Base-by-base conservation (phyloP, 345 rosid genomes). In the Eucalyptus paniculata region DNA sequence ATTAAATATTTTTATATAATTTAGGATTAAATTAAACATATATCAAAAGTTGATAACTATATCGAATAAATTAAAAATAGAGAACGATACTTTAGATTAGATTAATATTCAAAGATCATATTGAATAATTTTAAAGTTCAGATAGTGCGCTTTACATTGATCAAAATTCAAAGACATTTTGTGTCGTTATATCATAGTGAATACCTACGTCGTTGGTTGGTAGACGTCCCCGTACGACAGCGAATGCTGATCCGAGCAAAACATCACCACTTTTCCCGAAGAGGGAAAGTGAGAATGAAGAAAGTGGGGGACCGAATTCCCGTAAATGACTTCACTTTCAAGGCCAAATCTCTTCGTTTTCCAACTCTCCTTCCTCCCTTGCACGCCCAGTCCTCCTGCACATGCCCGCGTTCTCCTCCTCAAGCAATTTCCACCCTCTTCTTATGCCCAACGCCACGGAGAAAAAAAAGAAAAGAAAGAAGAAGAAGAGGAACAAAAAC, bases 251-350 rank as follows among this genome's bases (percentile, higher is more conserved):
- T 40, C 30, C 47, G 17, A 77, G 85, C 47, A 26, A 14, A 40
- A 40, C 85, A 4, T 77, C 47, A 6, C 45, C 47, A 6, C 85
- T 6, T 37, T 40, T 77, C 85, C 85, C 47, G 12, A 40, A 77
- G 85, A 77, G 47, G 85, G 42, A 77, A 77, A 77, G 85, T 77
- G 47, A 23, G 85, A 37, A 32, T 42, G n/a, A 50, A 88, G 30
- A 80, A 21, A 21, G 34, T 19, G 72, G 72, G 45, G 83, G 30
- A 21, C 85, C 85, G 47, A 40, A 40, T 77, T 40, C 85, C 85
- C 85, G 85, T 40, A 40, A 77, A 40, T 86, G 45, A 86, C 90
- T 88, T 88, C 86, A 47, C 87, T 62, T 88, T 83, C 80, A 88
- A 88, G 90, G 90, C 87, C 90, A 88, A 82, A 15, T 88, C 40